phyloP scores from a whole-genome alignment of 2,329 filamentous ascomycete genomes.

The Podosphaera leucotricha region DNA sequence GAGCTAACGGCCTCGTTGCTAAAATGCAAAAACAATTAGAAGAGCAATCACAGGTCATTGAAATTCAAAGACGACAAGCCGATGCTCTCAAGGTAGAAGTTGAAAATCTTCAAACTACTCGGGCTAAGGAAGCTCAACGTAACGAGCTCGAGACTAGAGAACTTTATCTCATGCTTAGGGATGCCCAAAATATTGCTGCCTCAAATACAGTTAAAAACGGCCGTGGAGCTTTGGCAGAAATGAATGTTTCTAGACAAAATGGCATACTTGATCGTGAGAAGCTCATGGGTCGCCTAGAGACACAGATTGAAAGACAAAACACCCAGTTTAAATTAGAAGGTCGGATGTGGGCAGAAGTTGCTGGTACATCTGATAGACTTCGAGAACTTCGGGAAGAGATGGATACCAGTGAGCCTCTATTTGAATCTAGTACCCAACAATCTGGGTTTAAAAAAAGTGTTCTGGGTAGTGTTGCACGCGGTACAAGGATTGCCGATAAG shows the following conservation, averaged over 20 bases:
- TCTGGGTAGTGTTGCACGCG: constrained; percentile 46
- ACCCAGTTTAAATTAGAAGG: constrained; percentile 95
- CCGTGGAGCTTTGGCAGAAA: constrained; percentile 29
- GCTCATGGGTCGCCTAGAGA: constrained; percentile 82
- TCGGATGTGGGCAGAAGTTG: constrained; percentile 60
- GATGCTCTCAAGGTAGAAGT: constrained; percentile 78
- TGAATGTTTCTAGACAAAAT: constrained; percentile 56
- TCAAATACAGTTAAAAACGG: constrained; percentile 44
- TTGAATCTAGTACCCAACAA: constrained; percentile 24
- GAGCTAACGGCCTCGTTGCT: constrained; percentile 76
- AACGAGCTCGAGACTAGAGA: constrained; percentile 93
- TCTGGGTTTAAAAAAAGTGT: constrained; percentile 47
- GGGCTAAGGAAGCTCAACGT: constrained; percentile 75
- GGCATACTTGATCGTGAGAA: constrained; percentile 83
- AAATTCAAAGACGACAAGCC: constrained; percentile 64
- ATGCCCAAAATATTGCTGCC: constrained; percentile 87
- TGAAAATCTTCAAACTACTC: constrained; percentile 61
- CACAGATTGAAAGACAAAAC: constrained; percentile 89
- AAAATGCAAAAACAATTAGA: constrained; percentile 89
- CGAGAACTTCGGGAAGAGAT: constrained; percentile 85
- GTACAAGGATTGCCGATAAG: constrained; percentile 31
- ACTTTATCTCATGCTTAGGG: constrained; percentile 90
- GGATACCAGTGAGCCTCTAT: constrained; percentile 32
- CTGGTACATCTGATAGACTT: constrained; percentile 74
- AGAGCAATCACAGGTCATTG: constrained; percentile 75